Evolutionary conservation across 2,329 filamentous ascomycete species (phyloP).

Genomic region (Zymoseptoria brevis): DNA sequence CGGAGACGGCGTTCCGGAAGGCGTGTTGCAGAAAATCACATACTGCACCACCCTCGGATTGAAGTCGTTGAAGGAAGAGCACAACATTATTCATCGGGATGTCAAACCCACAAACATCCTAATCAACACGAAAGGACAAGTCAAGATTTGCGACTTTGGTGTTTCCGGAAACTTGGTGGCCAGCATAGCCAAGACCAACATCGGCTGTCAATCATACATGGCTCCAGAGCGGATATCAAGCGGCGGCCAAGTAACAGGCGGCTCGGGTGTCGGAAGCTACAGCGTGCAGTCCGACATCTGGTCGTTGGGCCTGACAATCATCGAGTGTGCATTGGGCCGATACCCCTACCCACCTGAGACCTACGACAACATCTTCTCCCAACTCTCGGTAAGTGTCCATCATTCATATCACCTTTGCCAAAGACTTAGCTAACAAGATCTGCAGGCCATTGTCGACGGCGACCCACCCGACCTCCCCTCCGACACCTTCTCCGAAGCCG

Average conservation of each 20-base stretch:
- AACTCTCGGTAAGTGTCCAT: slow-evolving; percentile 81
- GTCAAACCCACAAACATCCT: slow-evolving; percentile 99
- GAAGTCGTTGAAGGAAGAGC: slow-evolving; percentile 89
- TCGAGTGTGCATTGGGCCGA: slow-evolving; percentile 87
- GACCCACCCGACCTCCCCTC: slow-evolving; percentile 83
- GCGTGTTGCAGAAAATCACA: slow-evolving; percentile 81
- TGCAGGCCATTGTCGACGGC: slow-evolving; percentile 90
- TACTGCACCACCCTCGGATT: slow-evolving; percentile 83
- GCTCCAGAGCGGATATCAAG: slow-evolving; percentile 91
- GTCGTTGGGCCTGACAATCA: slow-evolving; percentile 88
- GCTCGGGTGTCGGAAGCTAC: slow-evolving; percentile 73
- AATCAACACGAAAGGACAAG: slow-evolving; percentile 76
- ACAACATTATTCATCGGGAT: slow-evolving; percentile 98
- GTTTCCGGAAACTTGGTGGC: slow-evolving; percentile 94
- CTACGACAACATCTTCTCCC: slow-evolving; percentile 96
- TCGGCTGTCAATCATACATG: slow-evolving; percentile 99
- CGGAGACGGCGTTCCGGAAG: slow-evolving; percentile 79
- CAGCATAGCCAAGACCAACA: slow-evolving; percentile 97
- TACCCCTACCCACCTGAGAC: slow-evolving; percentile 97
- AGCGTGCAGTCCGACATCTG: slow-evolving; percentile 97
- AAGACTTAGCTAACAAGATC: slow-evolving; percentile 13
- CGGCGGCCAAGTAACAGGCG: slow-evolving; percentile 65
- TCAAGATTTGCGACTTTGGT: slow-evolving; percentile 98
- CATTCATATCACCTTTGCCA: no score
- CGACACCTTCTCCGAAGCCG: slow-evolving; percentile 67